These are phyloP conservation scores for Penicillium simplicissimum DNA, from an alignment of 495 filamentous ascomycete species.

Conservation along the genomic window DNA sequence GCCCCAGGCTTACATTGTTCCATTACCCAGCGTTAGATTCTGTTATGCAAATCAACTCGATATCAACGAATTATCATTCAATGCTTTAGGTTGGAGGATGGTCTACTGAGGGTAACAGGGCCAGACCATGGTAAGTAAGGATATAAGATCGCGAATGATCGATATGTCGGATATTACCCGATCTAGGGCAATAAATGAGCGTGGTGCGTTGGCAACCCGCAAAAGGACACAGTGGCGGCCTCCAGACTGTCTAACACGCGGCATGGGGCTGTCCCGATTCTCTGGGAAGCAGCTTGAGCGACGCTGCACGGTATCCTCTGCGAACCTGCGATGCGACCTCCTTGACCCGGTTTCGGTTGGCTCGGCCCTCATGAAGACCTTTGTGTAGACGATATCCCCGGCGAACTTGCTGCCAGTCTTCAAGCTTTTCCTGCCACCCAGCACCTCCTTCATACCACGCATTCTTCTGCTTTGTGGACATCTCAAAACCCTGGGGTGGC, in stretches of 20 bases:
- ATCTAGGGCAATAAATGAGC: neutral
- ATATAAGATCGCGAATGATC: conserved; percentile 18
- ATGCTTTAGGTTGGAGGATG: conserved; percentile 1
- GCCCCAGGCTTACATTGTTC: conserved; percentile 30
- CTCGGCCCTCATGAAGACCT: conserved; percentile 36
- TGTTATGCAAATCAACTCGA: conserved; percentile 23
- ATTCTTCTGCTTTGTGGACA: conserved; percentile 38
- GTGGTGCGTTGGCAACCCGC: neutral
- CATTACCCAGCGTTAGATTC: conserved; percentile 32
- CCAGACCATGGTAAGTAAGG: conserved; percentile 15
- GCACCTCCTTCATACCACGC: conserved; percentile 46
- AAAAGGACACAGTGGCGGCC: neutral
- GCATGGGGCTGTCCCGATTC: neutral
- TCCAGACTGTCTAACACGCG: neutral
- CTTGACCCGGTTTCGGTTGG: conserved; percentile 36
- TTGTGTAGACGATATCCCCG: conserved; percentile 42
- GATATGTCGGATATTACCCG: neutral
- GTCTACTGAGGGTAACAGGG: conserved; percentile 16
- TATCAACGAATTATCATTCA: conserved; percentile 12
- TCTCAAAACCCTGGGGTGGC: conserved; percentile 43
- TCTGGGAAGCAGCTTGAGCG: conserved; percentile 17
- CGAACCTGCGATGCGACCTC: conserved; percentile 29
- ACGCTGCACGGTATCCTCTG: conserved; percentile 22
- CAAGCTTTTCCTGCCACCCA: conserved; percentile 46
- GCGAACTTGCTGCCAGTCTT: conserved; percentile 43